Percentiles rank a stretch among this genome's conserved stretches.
These are phyloP conservation scores for Apiospora aurea DNA, from an alignment of 2,329 filamentous ascomycete genomes.

Conservation along the genomic window DNA sequence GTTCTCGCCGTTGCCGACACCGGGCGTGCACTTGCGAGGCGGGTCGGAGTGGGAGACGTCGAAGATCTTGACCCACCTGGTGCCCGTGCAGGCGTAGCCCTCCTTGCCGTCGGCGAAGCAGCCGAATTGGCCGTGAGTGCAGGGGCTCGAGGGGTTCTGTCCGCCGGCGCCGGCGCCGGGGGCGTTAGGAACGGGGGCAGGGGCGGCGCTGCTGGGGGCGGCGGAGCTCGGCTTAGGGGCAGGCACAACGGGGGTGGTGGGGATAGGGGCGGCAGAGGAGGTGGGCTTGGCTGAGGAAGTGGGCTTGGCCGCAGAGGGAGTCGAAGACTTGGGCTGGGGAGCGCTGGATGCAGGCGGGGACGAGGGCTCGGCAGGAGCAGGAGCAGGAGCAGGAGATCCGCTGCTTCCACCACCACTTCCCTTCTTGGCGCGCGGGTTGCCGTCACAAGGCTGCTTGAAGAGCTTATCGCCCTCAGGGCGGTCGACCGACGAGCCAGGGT, in stretches of 20 bases:
- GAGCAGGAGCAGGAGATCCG: neutral
- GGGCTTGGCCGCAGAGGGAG: neutral
- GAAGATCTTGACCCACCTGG: constrained; percentile 21
- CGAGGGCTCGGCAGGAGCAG: neutral
- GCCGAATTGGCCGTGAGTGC: neutral
- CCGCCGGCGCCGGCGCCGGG: neutral
- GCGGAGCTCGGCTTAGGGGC: neutral
- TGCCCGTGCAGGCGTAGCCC: constrained; percentile 5
- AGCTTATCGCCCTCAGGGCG: constrained; percentile 43
- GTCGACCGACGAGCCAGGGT: constrained; percentile 65
- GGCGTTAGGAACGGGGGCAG: neutral
- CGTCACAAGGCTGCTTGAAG: constrained; percentile 41
- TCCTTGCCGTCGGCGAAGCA: neutral
- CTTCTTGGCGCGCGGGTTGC: constrained; percentile 36
- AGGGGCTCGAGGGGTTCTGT: neutral
- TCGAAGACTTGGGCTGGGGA: neutral
- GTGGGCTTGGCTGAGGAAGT: neutral
- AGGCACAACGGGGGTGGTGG: neutral
- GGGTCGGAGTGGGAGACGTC: neutral
- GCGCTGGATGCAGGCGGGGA: neutral
- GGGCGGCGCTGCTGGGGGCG: neutral
- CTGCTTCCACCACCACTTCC: neutral
- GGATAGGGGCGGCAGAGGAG: neutral
- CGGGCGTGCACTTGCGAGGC: neutral
- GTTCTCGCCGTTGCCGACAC: constrained; percentile 21